Conservation (phyloP, 768 basidiomycete species). For the Termitomyces sp. region DNA sequence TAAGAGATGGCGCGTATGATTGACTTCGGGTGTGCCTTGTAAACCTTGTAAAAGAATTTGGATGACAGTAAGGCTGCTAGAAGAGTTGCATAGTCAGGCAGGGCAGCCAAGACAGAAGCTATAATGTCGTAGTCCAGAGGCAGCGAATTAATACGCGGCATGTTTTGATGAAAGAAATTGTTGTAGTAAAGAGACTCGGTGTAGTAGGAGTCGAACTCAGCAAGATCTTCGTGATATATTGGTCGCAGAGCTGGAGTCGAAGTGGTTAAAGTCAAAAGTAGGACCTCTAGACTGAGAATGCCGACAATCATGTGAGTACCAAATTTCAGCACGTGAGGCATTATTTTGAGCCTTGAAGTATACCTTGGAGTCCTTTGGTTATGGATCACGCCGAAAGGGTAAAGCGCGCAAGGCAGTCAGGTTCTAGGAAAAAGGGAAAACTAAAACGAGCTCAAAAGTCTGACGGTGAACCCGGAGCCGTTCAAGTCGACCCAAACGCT, state of each 20-base stretch:
- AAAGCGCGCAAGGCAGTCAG: slow-evolving; percentile 60
- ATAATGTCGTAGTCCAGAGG: slow-evolving; percentile 26
- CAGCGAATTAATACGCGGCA: slow-evolving; percentile 13
- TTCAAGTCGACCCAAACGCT: slow-evolving; percentile 50
- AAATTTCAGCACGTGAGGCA: slow-evolving; percentile 1
- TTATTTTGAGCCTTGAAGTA: neutral
- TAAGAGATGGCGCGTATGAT: slow-evolving; percentile 24
- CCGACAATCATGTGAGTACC: slow-evolving; percentile 7
- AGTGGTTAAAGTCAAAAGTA: neutral
- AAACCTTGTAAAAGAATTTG: slow-evolving; percentile 25
- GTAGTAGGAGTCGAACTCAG: neutral
- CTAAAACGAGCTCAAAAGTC: slow-evolving; percentile 20
- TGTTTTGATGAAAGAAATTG: neutral
- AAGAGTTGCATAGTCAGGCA: slow-evolving; percentile 25
- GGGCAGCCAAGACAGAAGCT: slow-evolving; percentile 21
- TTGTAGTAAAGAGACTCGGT: neutral
- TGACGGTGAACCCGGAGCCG: slow-evolving; percentile 12
- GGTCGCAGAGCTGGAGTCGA: neutral
- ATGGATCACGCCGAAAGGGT: slow-evolving; percentile 29
- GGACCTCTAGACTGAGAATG: too few species aligned
- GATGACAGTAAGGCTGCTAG: slow-evolving; percentile 20
- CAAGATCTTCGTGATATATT: neutral
- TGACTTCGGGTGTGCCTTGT: slow-evolving; percentile 22
- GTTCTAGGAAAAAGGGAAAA: slow-evolving; percentile 63
- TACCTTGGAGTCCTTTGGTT: neutral